Conservation (phyloP, 2,329 filamentous ascomycete genomes). For the Cyclaneusma minus region DNA sequence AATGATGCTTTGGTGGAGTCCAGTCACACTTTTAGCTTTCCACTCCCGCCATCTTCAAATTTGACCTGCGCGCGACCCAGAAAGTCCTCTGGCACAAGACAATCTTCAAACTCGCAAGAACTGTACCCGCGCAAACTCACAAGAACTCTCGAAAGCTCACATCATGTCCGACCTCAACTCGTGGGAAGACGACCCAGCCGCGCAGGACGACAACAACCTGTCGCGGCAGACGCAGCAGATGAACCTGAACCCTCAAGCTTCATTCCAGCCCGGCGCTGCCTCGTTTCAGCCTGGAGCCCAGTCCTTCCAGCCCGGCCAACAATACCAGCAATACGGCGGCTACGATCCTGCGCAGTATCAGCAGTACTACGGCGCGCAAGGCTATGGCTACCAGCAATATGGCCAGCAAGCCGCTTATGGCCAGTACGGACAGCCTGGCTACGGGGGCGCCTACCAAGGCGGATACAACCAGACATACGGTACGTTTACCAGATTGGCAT, state of each 20-base stretch:
- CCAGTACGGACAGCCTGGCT: slow-evolving; percentile 29
- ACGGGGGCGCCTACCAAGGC: slow-evolving; percentile 33
- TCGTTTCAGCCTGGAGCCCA: slow-evolving; percentile 61
- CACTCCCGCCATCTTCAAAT: too few relatives aligned
- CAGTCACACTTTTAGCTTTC: too few relatives aligned
- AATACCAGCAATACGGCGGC: slow-evolving; percentile 41
- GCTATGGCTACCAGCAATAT: slow-evolving; percentile 29
- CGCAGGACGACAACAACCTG: slow-evolving; percentile 61
- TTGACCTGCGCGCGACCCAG: too few relatives aligned
- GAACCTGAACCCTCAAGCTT: slow-evolving; percentile 45
- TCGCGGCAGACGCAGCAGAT: slow-evolving; percentile 63
- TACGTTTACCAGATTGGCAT: slow-evolving; percentile 14
- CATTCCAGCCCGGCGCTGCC: slow-evolving; percentile 52
- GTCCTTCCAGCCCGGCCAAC: slow-evolving; percentile 58
- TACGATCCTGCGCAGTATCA: slow-evolving; percentile 40
- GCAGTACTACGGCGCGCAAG: slow-evolving; percentile 34
- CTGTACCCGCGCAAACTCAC: too few relatives aligned
- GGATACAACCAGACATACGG: slow-evolving; percentile 22
- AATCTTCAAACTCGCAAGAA: too few relatives aligned
- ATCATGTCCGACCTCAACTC: slow-evolving; percentile 82
- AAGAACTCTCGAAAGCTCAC: slow-evolving; percentile 5
- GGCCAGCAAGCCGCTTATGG: slow-evolving; percentile 29
- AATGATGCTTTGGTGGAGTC: too few relatives aligned
- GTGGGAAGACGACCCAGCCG: slow-evolving; percentile 79
- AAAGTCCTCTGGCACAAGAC: too few relatives aligned